Base-by-base conservation (phyloP, 345 rosid genomes). In the Hibiscus syriacus region DNA sequence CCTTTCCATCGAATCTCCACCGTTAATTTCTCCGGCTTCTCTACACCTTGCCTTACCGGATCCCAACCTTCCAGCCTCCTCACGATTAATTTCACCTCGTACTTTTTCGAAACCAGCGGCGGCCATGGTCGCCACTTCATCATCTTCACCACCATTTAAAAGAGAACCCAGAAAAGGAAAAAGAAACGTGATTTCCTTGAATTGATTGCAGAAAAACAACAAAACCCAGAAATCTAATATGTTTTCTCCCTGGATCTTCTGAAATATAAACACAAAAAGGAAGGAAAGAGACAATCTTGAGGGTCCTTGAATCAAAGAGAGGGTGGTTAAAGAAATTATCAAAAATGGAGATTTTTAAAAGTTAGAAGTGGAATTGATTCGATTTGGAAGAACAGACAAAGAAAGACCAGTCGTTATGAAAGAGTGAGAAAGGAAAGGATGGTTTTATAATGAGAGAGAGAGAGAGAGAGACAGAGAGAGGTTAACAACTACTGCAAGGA, bases 121-220 rank as follows among this genome's bases (percentile, higher is more conserved):
- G 96, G 96, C 92, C 96, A 86, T 22, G 96, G 97, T 66, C 97
- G 85, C 96, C 99, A 89, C 80, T 84, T 84, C 95, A 94, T 94
- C 99, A 91, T 94, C 89, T 89, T 91, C 73, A 84, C 99, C 80
- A 87, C 97, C 97, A 87, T 87, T 80, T 69, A 30, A 55, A 54
- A 30, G 27, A 36, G 52, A 60, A 38, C 22, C 30, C 26, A 9
- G 20, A 27, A 41, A 49, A 19, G 2, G 0, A 34, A 26, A 41
- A 17, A 34, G 52, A 60, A 38, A 26, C 69, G 43, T n/a, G 60
- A 64, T 64, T 7, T 19, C 26, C 26, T 32, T 55, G 5, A 69
- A 27, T 22, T 25, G 55, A 0, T 30, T 25, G 14, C 19, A 34
- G 49, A 64, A 48, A 29, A 56, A 53, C 32, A 17, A 72, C 41